Conservation (phyloP, 495 filamentous ascomycete genomes). For the Pseudoneurospora amorphoporcata region DNA sequence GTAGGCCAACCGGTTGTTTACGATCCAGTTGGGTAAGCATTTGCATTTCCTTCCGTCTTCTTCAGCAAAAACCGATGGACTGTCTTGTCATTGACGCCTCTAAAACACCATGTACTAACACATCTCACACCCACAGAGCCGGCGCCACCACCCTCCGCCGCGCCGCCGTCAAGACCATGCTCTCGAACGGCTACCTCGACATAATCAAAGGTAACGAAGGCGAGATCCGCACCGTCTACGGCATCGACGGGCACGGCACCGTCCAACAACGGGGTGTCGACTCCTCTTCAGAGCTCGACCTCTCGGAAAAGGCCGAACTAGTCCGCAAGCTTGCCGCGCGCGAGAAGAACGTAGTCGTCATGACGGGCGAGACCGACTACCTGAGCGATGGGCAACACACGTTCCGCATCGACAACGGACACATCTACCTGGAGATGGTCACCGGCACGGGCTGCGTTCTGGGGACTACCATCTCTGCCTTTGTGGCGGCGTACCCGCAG, state of each 20-base stretch:
- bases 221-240: slow-evolving; percentile 71
- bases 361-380: slow-evolving; percentile 75
- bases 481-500: slow-evolving; percentile 46
- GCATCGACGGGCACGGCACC: slow-evolving; percentile 46
- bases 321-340: slow-evolving; percentile 54
- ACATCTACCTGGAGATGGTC: slow-evolving; percentile 64
- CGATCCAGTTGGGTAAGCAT: slow-evolving; percentile 70
- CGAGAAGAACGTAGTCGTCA: slow-evolving; percentile 66
- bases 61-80: neutral
- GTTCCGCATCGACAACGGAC: slow-evolving; percentile 63
- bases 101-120: neutral
- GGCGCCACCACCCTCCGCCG: slow-evolving; percentile 72
- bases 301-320: slow-evolving; percentile 40
- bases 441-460: slow-evolving; percentile 86
- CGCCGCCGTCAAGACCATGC: slow-evolving; percentile 57
- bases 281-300: slow-evolving; percentile 50
- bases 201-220: slow-evolving; percentile 93
- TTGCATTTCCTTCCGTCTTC: neutral
- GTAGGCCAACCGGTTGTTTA: slow-evolving; percentile 66
- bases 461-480: slow-evolving; percentile 69
- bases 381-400: slow-evolving; percentile 63
- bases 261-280: slow-evolving; percentile 85
- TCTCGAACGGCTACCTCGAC: slow-evolving; percentile 66
- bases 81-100: neutral
- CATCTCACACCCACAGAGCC: slow-evolving; percentile 27